These are phyloP conservation scores for Achaetomiella virescens DNA, from an alignment of 495 filamentous ascomycete species.

Conservation along the genomic window DNA sequence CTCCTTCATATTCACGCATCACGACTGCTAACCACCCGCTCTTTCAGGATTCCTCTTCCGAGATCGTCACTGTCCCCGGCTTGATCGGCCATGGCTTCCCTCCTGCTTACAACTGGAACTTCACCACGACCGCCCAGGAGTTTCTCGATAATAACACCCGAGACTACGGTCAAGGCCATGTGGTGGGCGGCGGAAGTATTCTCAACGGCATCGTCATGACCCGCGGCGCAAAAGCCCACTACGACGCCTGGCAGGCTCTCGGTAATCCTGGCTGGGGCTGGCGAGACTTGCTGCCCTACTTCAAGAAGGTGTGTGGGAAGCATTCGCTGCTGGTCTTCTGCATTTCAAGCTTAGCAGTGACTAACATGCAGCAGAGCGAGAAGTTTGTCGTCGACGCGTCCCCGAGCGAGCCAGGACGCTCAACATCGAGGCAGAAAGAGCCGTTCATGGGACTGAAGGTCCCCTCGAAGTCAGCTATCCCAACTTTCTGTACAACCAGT, in stretches of 20 bases:
- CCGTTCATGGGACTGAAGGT: slow-evolving; percentile 34
- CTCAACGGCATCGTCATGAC: slow-evolving; percentile 45
- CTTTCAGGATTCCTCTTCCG: slow-evolving; percentile 13
- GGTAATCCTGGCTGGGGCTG: slow-evolving; percentile 64
- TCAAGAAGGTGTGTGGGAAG: slow-evolving; percentile 38
- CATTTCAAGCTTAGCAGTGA: no score
- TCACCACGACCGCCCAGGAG: slow-evolving; percentile 21
- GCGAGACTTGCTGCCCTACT: slow-evolving; percentile 53
- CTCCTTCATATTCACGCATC: no score
- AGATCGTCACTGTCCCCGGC: slow-evolving; percentile 18
- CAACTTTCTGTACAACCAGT: slow-evolving; percentile 42
- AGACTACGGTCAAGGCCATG: slow-evolving; percentile 34
- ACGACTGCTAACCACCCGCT: neutral
- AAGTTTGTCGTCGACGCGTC: slow-evolving; percentile 17
- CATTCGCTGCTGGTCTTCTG: neutral
- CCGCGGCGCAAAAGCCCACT: slow-evolving; percentile 41
- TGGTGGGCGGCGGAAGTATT: slow-evolving; percentile 42
- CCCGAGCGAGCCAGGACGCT: slow-evolving; percentile 17
- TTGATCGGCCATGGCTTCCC: slow-evolving; percentile 20
- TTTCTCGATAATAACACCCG: slow-evolving; percentile 36
- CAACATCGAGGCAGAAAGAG: slow-evolving; percentile 34
- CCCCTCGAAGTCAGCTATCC: slow-evolving; percentile 50
- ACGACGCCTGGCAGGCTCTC: slow-evolving; percentile 52
- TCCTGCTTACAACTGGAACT: slow-evolving; percentile 21
- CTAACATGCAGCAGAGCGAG: slow-evolving; percentile 16